Evolutionary conservation across 2,329 filamentous ascomycete species (phyloP), one percentile per base, ranked within the genome.

Genomic region (Cercospora citrullina): DNA sequence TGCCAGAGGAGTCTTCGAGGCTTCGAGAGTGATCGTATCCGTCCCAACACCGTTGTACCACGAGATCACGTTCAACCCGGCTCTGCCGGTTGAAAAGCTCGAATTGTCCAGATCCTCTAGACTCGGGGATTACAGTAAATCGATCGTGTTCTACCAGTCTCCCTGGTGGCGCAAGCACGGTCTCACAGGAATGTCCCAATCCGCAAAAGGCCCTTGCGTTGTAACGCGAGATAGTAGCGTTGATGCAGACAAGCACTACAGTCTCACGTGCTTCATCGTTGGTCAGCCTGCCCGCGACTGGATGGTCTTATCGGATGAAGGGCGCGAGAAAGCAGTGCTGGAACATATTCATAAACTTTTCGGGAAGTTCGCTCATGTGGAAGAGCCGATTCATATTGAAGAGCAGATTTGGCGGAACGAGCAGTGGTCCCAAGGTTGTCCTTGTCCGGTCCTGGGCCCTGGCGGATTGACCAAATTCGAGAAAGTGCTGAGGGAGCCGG

Each of bases 61-160:
- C 36, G 79, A 75, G 6, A 83, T 89, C 33, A 64, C 51, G 0
- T 87, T 88, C 74, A 62, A 74, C 0, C 86, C 87, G 0, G 65
- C 78, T 0, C 78, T 89, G 0, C 83, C 83, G 0, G 33, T 71
- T 0, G 68, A 72, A 1, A 86, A 85, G 70, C 72, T 74, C n/a
- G 73, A 58, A 9, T 57, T 73, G 23, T 66, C 71, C 6, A 21
- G 63, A 31, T 68, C 72, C 0, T 72, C 72, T n/a, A 68, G 58
- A 48, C 67, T 71, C 5, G 84, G 85, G 3, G 82, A 83, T 68
- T 85, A 86, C 71, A 82, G 80, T 60, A 87, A 88, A 73, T 81
- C 81, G 5, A 84, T 87, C 63, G 72, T 84, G 9, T 76, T 81
- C 31, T 87, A 82, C 74, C 65, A 74, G 0, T 73, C 73, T 4